A percentile compares a stretch with the other conserved stretches of the same genome.
Conservation (phyloP, 208 protist genomes). For the Trichomonas gallinae region DNA sequence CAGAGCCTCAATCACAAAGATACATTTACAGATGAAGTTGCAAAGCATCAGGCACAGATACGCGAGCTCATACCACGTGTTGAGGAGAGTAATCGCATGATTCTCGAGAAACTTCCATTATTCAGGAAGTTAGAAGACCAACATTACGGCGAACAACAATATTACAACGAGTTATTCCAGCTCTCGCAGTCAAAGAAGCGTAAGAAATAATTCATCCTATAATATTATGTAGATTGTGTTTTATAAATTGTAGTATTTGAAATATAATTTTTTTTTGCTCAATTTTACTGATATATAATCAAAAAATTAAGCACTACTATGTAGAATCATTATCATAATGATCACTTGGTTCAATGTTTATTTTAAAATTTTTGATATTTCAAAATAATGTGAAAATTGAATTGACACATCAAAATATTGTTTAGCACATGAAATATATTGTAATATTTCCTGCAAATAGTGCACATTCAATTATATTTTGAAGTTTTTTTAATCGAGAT, state of each 20-base stretch:
- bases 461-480: too few species aligned
- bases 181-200: neutral
- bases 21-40: neutral
- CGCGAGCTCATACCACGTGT: neutral
- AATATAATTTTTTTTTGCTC: too few species aligned
- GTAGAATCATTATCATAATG: too few species aligned
- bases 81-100: neutral
- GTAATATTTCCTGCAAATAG: too few species aligned
- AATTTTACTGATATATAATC: too few species aligned
- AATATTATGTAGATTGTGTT: neutral
- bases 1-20: neutral
- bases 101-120: neutral
- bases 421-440: too few species aligned
- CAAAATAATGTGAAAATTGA: too few species aligned
- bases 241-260: neutral
- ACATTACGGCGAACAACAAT: neutral
- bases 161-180: neutral
- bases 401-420: too few species aligned
- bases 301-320: too few species aligned
- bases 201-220: neutral
- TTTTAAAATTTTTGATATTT: too few species aligned
- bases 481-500: too few species aligned
- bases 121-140: neutral
- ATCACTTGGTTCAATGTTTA: too few species aligned
- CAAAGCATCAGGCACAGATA: neutral